Percentiles rank a stretch among this genome's conserved stretches.
Conservation (phyloP, 306 rosid genomes). For the Crotalaria pallida region DNA sequence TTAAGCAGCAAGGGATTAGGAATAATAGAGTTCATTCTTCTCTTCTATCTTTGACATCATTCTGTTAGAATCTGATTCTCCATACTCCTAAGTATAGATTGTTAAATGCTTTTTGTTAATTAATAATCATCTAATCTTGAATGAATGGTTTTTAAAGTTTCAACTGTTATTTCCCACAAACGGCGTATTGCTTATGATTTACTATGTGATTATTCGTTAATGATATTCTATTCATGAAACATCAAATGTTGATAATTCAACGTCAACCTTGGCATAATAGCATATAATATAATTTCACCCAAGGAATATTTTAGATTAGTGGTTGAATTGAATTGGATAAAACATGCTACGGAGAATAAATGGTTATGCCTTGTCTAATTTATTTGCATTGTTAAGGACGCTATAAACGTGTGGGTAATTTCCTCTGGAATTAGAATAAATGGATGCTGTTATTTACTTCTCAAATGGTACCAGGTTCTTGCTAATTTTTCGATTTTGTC, state of each 20-base stretch:
- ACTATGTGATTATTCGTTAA: neutral
- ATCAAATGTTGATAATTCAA: neutral
- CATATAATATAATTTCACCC: too few species aligned
- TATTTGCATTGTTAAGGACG: neutral
- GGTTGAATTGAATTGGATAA: conserved; percentile 26
- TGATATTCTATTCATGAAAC: conserved; percentile 12
- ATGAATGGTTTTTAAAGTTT: neutral
- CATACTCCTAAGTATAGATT: neutral
- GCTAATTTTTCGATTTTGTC: neutral
- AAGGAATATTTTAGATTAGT: neutral
- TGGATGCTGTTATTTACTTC: neutral
- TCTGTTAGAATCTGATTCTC: conserved; percentile 22
- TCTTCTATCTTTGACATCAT: conserved; percentile 5
- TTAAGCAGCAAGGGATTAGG: neutral
- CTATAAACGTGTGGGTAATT: neutral
- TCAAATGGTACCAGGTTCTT: neutral
- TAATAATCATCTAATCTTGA: neutral
- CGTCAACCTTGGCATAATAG: neutral
- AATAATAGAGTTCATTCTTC: neutral
- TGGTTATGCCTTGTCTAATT: neutral
- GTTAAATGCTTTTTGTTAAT: neutral
- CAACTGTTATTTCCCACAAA: neutral
- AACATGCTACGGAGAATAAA: conserved; percentile 8
- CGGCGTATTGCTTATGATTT: neutral
- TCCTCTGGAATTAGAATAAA: neutral